These are phyloP conservation scores for Collybia sordida DNA, from an alignment of 768 basidiomycete genomes.

Conservation along the genomic window DNA sequence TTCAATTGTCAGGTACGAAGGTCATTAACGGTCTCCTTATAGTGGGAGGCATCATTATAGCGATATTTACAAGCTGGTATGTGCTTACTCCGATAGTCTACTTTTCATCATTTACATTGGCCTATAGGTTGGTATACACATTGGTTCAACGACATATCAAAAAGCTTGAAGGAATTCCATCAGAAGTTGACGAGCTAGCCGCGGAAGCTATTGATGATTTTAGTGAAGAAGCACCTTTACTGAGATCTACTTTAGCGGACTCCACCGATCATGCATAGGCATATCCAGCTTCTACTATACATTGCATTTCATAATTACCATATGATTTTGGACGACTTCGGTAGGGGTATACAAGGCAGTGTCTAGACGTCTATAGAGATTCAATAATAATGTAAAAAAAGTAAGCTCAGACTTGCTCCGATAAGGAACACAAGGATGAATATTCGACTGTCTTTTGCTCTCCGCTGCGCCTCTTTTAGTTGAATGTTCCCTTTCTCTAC, in stretches of 20 bases:
- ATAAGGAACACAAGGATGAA: conserved; percentile 92
- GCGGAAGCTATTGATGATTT: conserved; percentile 60
- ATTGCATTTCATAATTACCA: not conserved
- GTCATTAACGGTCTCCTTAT: conserved; percentile 63
- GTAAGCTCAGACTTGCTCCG: conserved; percentile 85
- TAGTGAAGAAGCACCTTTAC: conserved; percentile 60
- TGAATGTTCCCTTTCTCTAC: conserved; percentile 91
- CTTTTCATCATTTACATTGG: conserved; percentile 9
- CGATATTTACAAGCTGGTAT: conserved; percentile 66
- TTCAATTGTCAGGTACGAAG: conserved; percentile 49
- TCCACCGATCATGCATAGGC: conserved; percentile 1
- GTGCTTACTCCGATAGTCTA: conserved; percentile 19
- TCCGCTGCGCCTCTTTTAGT: conserved; percentile 83
- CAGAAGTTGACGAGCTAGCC: conserved; percentile 52
- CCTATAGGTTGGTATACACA: conserved; percentile 62
- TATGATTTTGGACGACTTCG: not conserved
- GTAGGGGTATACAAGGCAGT: too few species aligned
- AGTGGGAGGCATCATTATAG: conserved; percentile 56
- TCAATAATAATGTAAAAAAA: conserved; percentile 93
- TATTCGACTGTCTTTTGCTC: conserved; percentile 83
- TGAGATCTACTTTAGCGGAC: conserved; percentile 26
- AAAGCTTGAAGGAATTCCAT: conserved; percentile 45
- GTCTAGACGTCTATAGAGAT: conserved; percentile 4
- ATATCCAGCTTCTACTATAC: not conserved
- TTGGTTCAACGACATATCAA: conserved; percentile 62